phyloP scores from a whole-genome alignment of 1,139 yeast species.

The Taphrina communis region DNA sequence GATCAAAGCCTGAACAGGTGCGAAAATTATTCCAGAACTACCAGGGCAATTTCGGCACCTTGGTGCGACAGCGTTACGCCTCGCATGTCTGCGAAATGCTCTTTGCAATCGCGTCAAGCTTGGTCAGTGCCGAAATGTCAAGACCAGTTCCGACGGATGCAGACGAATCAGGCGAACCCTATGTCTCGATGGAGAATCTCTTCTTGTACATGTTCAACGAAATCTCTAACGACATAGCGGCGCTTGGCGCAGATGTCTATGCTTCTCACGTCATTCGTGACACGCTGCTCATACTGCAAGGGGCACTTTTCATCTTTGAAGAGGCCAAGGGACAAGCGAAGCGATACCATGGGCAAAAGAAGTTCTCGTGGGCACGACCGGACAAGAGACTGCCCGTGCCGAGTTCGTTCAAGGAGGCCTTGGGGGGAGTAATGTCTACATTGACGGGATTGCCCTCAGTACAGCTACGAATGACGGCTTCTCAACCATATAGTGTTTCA shows the following conservation, averaged over 20 bases:
- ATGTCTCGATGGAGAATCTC: conserved; percentile 44
- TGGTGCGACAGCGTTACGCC: conserved; percentile 85
- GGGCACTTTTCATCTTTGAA: conserved; percentile 38
- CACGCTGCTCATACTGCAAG: conserved; percentile 32
- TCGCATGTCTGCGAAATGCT: conserved; percentile 93
- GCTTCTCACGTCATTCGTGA: conserved; percentile 42
- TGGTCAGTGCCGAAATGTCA: conserved; percentile 59
- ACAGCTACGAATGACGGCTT: conserved; percentile 32
- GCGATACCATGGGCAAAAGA: conserved; percentile 34
- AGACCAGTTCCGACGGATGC: conserved; percentile 48
- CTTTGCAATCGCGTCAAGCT: conserved; percentile 73
- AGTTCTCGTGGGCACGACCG: conserved; percentile 35
- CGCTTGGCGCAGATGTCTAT: conserved; percentile 31
- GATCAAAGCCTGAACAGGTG: conserved; percentile 70
- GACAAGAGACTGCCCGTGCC: conserved; percentile 31
- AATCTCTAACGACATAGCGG: conserved; percentile 29
- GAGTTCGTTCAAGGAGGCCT: conserved; percentile 30
- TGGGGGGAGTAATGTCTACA: conserved; percentile 10
- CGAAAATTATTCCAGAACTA: conserved; percentile 68
- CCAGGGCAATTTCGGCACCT: conserved; percentile 68
- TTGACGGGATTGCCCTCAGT: conserved; percentile 19
- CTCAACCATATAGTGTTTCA: conserved; percentile 31
- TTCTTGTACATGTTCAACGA: conserved; percentile 44
- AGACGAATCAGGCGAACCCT: conserved; percentile 52
- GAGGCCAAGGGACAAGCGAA: conserved; percentile 32